Evolutionary conservation across 108 stramenopile species (phyloP).

Genomic region (Stephanodiscus minutulus): DNA sequence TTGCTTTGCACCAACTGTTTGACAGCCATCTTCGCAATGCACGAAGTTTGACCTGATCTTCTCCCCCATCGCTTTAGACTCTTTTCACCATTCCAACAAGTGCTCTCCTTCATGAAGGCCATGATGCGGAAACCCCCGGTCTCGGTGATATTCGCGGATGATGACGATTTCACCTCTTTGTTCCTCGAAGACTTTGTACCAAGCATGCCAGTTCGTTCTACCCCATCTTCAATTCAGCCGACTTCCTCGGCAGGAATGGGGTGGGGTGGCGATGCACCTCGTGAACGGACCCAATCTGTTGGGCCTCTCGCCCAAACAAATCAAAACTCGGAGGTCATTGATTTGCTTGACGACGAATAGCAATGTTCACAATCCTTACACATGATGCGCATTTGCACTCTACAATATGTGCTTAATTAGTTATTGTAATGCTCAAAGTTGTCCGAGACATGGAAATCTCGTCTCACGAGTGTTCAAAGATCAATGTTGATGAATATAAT

Average conservation of each 20-base stretch:
- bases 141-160: constrained; percentile 35
- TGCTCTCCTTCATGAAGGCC: constrained; percentile 21
- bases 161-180: constrained; percentile 35
- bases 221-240: neutral
- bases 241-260: neutral
- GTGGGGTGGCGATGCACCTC: neutral
- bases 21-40: neutral
- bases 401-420: too few relatives aligned
- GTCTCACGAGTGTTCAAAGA: too few relatives aligned
- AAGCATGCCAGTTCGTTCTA: neutral
- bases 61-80: neutral
- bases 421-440: too few relatives aligned
- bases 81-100: constrained; percentile 11
- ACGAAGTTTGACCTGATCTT: neutral
- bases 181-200: constrained; percentile 27
- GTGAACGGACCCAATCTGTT: neutral
- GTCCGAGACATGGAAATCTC: too few relatives aligned
- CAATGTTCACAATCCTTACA: neutral
- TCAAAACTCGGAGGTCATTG: constrained; percentile 19
- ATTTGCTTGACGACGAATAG: constrained; percentile 40
- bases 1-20: neutral
- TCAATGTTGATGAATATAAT: too few relatives aligned
- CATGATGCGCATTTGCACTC: too few relatives aligned
- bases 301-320: neutral
- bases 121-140: constrained; percentile 21